Percentiles rank a stretch among this genome's conserved stretches.
These are phyloP conservation scores for Raffaelea deltoideospora DNA, from an alignment of 2,329 filamentous ascomycete genomes.

Conservation along the genomic window DNA sequence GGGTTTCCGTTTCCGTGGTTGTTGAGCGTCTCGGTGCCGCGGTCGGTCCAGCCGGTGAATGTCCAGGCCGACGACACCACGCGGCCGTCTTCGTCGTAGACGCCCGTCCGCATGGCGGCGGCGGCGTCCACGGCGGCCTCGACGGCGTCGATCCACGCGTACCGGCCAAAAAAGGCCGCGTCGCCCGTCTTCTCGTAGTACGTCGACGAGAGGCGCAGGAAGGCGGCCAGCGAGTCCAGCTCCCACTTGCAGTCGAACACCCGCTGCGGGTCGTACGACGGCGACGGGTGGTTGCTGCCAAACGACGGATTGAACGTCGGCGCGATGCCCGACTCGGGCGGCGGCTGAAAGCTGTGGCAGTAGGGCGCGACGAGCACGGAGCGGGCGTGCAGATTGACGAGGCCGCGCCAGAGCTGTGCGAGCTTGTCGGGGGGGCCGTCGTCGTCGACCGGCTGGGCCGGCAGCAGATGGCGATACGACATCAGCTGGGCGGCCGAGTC, in stretches of 20 bases:
- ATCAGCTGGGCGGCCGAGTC: constrained; percentile 67
- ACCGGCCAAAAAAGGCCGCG: constrained; percentile 38
- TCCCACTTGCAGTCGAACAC: constrained; percentile 90
- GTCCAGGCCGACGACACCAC: constrained; percentile 46
- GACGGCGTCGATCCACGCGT: constrained; percentile 55
- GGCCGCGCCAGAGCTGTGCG: constrained; percentile 51
- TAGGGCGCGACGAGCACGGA: constrained; percentile 59
- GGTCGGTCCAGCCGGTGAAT: constrained; percentile 56
- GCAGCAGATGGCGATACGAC: constrained; percentile 49
- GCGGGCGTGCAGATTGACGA: constrained; percentile 56
- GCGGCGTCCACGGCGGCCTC: constrained; percentile 50
- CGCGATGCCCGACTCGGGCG: constrained; percentile 52
- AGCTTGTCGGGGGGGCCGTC: constrained; percentile 46
- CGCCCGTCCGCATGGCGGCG: constrained; percentile 50
- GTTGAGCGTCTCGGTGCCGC: constrained; percentile 59
- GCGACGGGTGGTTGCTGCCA: constrained; percentile 42
- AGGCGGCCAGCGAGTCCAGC: constrained; percentile 74
- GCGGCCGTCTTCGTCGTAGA: constrained; percentile 44
- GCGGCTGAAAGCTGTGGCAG: constrained; percentile 85
- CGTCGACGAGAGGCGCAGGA: constrained; percentile 65
- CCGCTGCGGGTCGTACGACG: constrained; percentile 48
- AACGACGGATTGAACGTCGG: constrained; percentile 42
- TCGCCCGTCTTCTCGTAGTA: constrained; percentile 53
- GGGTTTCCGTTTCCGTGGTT: constrained; percentile 66
- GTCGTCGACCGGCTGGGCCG: constrained; percentile 31